Base-by-base conservation (phyloP, 2,329 filamentous ascomycete genomes). In the Daldinia eschscholtzii region DNA sequence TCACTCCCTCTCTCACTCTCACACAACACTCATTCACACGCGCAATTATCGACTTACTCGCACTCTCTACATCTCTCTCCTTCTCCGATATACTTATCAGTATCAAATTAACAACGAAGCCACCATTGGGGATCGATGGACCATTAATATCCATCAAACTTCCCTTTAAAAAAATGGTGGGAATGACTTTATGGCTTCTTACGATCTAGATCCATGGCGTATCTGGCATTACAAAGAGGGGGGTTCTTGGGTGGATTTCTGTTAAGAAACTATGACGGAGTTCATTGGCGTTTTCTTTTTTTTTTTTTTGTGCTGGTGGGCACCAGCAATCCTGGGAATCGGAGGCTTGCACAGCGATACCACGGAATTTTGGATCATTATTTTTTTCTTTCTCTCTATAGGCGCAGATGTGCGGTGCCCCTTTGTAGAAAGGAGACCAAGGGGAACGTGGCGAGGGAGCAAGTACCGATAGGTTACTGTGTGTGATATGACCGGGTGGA, bases 221-320 rank as follows among this genome's bases (percentile, higher is more conserved):
- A 71, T 48, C 64, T 66, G 70, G 65, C 62, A 70, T 70, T 72
- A 65, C 64, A 67, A 68, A 72, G 67, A 68, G 58, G 60, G 56
- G 30, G 55, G 56, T 61, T 65, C 10, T 35, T 65, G 68, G 66
- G 69, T 46, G 64, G 65, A 64, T 62, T 60, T 71, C 44, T 70
- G 69, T 61, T 65, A 67, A 66, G 65, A 68, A 53, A 62, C 64
- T 68, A 60, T 58, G 70, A 68, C 60, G 72, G 71, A 72, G 72
- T 74, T 74, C 50, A 73, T 70, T 66, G 73, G 73, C 72, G 73
- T 75, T 75, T 71, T 48, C 2, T 23, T 23, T 23, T 23, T 23
- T 23, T 23, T 23, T 23, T 23, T 23, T 23, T 23, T 23, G 1
- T 73, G 67, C 70, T 71, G 65, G 68, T 67, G 68, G 66, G 72